Conservation (phyloP, 176 grass and related monocot species). For the Hordeum vulgare region MorexV3_pseudomolecules_assembly NC_058519.1:23420137-23420636, state of each 20-base stretch:
- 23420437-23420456: constrained; percentile 80
- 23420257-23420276: background rate
- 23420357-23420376: background rate
- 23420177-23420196: background rate
- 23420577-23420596: background rate
- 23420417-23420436: constrained; percentile 85
- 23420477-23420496: constrained; percentile 73
- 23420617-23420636: constrained; percentile 89
- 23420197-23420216: background rate
- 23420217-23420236: background rate
- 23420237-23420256: background rate
- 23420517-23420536: constrained; percentile 93
- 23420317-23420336: background rate
- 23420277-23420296: background rate
- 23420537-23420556: constrained; percentile 12
- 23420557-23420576: background rate
- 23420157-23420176: background rate
- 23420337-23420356: background rate
- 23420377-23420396: background rate
- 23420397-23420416: constrained; percentile 74
- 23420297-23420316: background rate
- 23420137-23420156: background rate
- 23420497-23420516: constrained; percentile 89
- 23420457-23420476: constrained; percentile 95
- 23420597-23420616: constrained; percentile 13